A percentile compares a stretch with the other conserved stretches of the same genome.
These are phyloP conservation scores for Cyberlindnera americana DNA, from an alignment of 805 yeast species.

Conservation along the genomic window DNA sequence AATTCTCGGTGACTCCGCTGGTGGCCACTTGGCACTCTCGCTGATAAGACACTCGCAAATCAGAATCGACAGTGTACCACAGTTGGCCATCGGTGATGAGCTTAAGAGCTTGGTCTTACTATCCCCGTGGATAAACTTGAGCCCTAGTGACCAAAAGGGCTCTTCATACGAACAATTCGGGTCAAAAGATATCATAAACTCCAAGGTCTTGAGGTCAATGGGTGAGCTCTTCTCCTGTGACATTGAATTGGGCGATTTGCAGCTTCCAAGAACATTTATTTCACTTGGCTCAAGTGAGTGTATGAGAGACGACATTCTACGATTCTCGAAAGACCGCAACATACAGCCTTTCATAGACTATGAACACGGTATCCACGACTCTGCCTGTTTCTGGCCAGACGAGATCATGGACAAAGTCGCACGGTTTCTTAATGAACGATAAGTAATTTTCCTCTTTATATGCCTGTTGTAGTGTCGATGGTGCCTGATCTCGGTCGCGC, in stretches of 20 bases:
- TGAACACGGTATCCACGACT: neutral
- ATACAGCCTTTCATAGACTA: neutral
- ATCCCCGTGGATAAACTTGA: slow-evolving; percentile 21
- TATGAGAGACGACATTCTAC: slow-evolving; percentile 12
- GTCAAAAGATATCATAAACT: slow-evolving; percentile 5
- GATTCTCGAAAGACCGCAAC: neutral
- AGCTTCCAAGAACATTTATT: slow-evolving; percentile 9
- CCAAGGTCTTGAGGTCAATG: slow-evolving; percentile 3
- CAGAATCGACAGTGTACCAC: slow-evolving; percentile 1
- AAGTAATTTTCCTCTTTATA: too few relatives aligned
- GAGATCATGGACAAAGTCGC: slow-evolving; percentile 1
- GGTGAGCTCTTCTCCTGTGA: neutral
- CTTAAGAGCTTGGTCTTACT: slow-evolving; percentile 3
- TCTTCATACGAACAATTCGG: slow-evolving; percentile 2
- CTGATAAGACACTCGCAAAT: slow-evolving; percentile 12
- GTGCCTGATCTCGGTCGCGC: too few relatives aligned
- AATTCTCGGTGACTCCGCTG: slow-evolving; percentile 31
- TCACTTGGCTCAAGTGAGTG: slow-evolving; percentile 13
- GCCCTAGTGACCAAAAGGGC: slow-evolving; percentile 1
- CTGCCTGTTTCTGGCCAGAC: slow-evolving; percentile 2
- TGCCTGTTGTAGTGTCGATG: too few relatives aligned
- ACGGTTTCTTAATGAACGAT: too few relatives aligned
- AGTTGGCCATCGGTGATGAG: neutral
- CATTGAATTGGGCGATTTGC: neutral
- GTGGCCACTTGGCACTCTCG: slow-evolving; percentile 28